A percentile compares a stretch with the other conserved stretches of the same genome.
Conservation (phyloP, 805 yeast species). For the Yamadazyma tumulicola region DNA sequence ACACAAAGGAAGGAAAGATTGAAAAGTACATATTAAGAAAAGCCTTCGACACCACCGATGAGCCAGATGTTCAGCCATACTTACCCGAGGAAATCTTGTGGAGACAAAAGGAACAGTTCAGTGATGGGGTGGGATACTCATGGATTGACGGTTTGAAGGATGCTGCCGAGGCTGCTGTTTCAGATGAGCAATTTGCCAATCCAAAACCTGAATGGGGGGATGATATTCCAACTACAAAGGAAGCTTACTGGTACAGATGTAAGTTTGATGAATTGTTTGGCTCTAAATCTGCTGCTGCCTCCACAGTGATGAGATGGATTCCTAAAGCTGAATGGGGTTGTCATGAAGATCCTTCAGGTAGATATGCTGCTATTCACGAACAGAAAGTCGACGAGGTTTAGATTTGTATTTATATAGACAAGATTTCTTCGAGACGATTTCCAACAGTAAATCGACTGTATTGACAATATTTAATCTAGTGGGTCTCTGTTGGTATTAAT, state of each 20-base stretch:
- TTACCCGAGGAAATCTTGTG: constrained; percentile 94
- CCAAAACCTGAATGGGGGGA: constrained; percentile 96
- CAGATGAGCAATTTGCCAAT: constrained; percentile 85
- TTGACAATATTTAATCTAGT: constrained; percentile 3
- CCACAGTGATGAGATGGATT: constrained; percentile 98
- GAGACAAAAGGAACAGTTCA: constrained; percentile 99
- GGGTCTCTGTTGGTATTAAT: no score
- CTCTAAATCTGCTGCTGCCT: constrained; percentile 75
- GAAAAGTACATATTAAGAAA: constrained; percentile 96
- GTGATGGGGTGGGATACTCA: constrained; percentile 99
- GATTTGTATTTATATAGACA: not conserved
- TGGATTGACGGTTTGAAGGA: constrained; percentile 99
- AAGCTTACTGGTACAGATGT: constrained; percentile 98
- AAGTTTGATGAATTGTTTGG: constrained; percentile 89
- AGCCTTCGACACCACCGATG: constrained; percentile 93
- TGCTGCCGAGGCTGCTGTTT: constrained; percentile 78
- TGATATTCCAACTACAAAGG: constrained; percentile 95
- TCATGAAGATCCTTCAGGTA: constrained; percentile 97
- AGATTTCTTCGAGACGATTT: not conserved
- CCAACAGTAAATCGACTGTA: no score
- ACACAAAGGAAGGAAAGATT: constrained; percentile 66
- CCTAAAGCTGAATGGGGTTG: constrained; percentile 99
- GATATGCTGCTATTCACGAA: constrained; percentile 90
- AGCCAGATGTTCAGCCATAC: constrained; percentile 74
- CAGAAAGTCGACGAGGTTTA: constrained; percentile 31